Percentiles rank a stretch among this genome's conserved stretches.
Conservation (phyloP, 176 grass and related monocot species). For the Thinopyrum elongatum region DNA sequence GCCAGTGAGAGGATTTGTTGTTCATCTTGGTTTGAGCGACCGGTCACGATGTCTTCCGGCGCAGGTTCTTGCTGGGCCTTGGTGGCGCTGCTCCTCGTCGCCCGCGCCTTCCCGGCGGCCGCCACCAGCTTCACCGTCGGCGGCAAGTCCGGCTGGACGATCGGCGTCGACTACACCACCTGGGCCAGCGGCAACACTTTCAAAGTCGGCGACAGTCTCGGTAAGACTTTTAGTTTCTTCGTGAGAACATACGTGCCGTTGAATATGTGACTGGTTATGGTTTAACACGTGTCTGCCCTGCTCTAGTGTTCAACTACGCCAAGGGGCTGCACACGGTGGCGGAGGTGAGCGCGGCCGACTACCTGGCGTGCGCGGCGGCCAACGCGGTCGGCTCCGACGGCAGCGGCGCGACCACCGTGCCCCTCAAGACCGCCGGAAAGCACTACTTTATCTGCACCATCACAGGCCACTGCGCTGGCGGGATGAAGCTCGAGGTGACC, state of each 20-base stretch:
- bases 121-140: conserved; percentile 75
- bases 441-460: conserved; percentile 83
- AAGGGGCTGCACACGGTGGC: conserved; percentile 57
- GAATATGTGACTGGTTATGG: neutral
- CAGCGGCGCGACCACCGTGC: conserved; percentile 60
- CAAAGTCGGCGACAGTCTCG: conserved; percentile 54
- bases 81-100: conserved; percentile 44
- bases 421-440: conserved; percentile 58
- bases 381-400: conserved; percentile 54
- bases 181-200: conserved; percentile 65
- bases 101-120: conserved; percentile 12
- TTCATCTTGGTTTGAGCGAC: neutral
- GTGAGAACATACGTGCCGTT: neutral
- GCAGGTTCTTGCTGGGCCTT: conserved; percentile 5
- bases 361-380: conserved; percentile 63
- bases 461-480: conserved; percentile 60
- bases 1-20: neutral
- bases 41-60: conserved; percentile 36
- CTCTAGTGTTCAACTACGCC: conserved; percentile 68
- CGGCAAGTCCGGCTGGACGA: conserved; percentile 68
- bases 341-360: conserved; percentile 63
- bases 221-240: conserved; percentile 9
- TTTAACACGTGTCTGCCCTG: neutral
- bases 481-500: conserved; percentile 77
- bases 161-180: conserved; percentile 62